These are phyloP conservation scores for Saururus chinensis DNA, from an alignment of 164 flowering plant species.

Conservation along the genomic window DNA sequence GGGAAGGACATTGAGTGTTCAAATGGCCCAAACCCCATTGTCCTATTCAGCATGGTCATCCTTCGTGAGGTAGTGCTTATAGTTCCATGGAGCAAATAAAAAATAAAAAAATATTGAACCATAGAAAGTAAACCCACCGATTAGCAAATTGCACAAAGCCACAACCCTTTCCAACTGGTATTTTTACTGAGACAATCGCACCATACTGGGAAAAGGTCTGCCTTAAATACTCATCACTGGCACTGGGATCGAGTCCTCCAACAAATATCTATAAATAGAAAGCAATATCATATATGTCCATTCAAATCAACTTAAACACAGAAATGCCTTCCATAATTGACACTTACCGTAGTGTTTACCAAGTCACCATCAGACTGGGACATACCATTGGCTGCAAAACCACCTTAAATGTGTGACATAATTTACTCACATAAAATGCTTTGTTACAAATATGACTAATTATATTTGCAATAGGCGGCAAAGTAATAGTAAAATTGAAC, in stretches of 20 bases:
- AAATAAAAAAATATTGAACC: too few relatives aligned
- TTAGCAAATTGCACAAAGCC: conserved; percentile 93
- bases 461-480: not conserved
- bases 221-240: conserved; percentile 84
- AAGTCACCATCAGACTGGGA: conserved; percentile 55
- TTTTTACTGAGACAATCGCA: conserved; percentile 78
- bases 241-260: conserved; percentile 87
- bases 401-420: conserved; percentile 25
- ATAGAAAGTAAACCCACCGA: conserved; percentile 33
- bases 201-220: conserved; percentile 78
- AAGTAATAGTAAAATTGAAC: not conserved
- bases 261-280: conserved; percentile 67
- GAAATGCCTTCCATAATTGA: not conserved
- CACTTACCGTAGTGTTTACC: conserved; percentile 80
- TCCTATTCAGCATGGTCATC: too few relatives aligned
- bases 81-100: too few relatives aligned
- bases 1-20: too few relatives aligned
- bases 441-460: too few relatives aligned
- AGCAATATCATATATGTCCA: not conserved
- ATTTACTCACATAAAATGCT: too few relatives aligned
- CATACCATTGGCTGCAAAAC: conserved; percentile 54
- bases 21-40: too few relatives aligned
- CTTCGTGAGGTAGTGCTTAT: too few relatives aligned
- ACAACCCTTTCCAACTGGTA: conserved; percentile 87
- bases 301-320: not conserved